Conservation (phyloP, 441 rosid species). For the Rhodomyrtus psidioides region DNA sequence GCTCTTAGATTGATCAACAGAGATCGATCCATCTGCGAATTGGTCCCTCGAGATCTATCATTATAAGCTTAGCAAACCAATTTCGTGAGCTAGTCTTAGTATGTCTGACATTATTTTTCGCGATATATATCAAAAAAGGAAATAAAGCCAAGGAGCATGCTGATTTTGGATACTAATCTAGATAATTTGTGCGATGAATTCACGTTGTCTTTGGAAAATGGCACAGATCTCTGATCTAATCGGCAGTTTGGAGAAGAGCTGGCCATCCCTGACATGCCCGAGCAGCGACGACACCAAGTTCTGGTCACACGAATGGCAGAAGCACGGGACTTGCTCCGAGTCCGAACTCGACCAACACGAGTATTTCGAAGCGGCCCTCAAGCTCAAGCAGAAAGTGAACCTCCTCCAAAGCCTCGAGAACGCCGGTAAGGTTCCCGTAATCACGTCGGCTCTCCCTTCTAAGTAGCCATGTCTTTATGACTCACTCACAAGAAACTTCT, state of each 20-base stretch:
- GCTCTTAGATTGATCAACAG: not conserved
- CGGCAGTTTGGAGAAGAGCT: slow-evolving; percentile 28
- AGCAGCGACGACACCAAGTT: slow-evolving; percentile 52
- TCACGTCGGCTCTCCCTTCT: not conserved
- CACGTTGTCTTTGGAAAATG: not conserved
- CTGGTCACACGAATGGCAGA: slow-evolving; percentile 87
- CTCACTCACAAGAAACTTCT: not conserved
- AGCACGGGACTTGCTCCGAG: slow-evolving; percentile 79
- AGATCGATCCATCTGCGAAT: not conserved
- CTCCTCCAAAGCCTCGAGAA: slow-evolving; percentile 39
- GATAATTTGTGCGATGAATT: not conserved
- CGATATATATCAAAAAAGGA: not conserved
- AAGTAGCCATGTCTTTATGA: not conserved
- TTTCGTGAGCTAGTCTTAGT: not conserved
- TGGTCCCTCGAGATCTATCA: not conserved
- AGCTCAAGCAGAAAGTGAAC: slow-evolving; percentile 35
- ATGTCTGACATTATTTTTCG: not conserved
- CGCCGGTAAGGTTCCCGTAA: slow-evolving; percentile 4
- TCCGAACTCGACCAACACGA: slow-evolving; percentile 61
- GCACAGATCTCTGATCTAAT: slow-evolving; percentile 48
- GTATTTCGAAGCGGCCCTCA: slow-evolving; percentile 54
- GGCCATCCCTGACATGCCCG: slow-evolving; percentile 82
- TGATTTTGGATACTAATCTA: not conserved
- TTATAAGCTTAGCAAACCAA: not conserved
- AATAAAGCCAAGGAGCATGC: not conserved